Conservation (phyloP, 306 rosid species). For the Alnus rubra region DNA sequence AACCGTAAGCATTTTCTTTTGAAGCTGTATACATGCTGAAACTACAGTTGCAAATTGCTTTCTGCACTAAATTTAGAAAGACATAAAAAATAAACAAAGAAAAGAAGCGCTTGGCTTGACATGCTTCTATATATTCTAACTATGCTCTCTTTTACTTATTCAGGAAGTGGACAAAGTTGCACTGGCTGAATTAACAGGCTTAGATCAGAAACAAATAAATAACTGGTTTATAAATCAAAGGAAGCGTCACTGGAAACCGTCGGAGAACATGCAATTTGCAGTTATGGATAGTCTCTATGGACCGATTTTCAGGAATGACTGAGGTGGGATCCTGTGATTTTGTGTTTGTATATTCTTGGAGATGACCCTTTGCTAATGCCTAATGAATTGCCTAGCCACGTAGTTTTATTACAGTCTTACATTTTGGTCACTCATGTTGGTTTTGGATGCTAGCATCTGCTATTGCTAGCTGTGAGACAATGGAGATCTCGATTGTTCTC, state of each 20-base stretch:
- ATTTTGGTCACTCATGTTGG: background rate
- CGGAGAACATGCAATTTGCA: slow-evolving; percentile 56
- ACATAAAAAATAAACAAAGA: background rate
- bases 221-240: slow-evolving; percentile 91
- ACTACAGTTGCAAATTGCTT: background rate
- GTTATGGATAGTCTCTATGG: slow-evolving; percentile 52
- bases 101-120: background rate
- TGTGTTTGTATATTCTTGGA: background rate
- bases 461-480: background rate
- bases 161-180: slow-evolving; percentile 71
- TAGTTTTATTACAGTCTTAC: background rate
- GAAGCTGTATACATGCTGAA: background rate
- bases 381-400: background rate
- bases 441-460: background rate
- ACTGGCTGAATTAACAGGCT: slow-evolving; percentile 63
- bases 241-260: slow-evolving; percentile 85
- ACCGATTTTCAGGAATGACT: slow-evolving; percentile 26
- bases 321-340: slow-evolving; percentile 8
- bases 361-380: background rate
- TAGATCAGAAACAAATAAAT: slow-evolving; percentile 72
- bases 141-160: background rate
- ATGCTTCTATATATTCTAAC: background rate
- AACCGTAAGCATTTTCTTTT: slow-evolving; percentile 45
- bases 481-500: background rate
- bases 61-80: background rate